Evolutionary conservation across 140 eudicot genomes (phyloP).

Genomic region (Bidens hawaiensis): DNA sequence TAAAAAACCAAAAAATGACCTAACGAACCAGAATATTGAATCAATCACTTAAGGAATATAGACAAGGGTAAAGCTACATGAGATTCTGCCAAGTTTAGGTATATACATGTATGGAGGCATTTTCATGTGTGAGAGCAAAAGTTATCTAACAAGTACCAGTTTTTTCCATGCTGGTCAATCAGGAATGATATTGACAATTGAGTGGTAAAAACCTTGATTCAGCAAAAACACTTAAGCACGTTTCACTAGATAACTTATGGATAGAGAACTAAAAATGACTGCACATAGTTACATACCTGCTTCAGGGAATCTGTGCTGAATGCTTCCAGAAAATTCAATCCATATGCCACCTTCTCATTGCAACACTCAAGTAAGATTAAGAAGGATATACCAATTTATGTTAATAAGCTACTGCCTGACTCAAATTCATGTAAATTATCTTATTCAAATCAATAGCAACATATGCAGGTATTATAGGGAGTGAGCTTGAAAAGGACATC

Average conservation of each 20-base stretch:
- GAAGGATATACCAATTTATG: neutral
- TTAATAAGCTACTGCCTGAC: neutral
- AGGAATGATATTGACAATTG: neutral
- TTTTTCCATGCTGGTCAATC: neutral
- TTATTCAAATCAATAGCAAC: slow-evolving; percentile 12
- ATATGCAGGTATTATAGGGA: neutral
- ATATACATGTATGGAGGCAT: neutral
- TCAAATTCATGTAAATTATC: neutral
- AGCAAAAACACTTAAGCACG: neutral
- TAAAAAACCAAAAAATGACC: neutral
- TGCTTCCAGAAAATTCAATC: slow-evolving; percentile 41
- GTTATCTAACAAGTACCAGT: neutral
- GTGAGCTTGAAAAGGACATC: no score
- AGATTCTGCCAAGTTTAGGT: slow-evolving; percentile 1
- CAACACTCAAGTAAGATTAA: slow-evolving; percentile 1
- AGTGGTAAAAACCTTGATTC: neutral
- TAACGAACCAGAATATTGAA: neutral
- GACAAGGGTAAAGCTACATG: neutral
- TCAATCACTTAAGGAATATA: neutral
- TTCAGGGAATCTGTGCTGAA: slow-evolving; percentile 46
- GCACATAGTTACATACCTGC: slow-evolving; percentile 31
- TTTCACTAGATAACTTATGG: neutral
- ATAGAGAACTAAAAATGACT: neutral
- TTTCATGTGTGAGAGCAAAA: neutral
- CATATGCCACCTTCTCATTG: slow-evolving; percentile 37